A percentile compares a stretch with the other conserved stretches of the same genome.
Evolutionary conservation across 179 eudicot genomes (phyloP).

Genomic region (Beta corolliflora): DNA sequence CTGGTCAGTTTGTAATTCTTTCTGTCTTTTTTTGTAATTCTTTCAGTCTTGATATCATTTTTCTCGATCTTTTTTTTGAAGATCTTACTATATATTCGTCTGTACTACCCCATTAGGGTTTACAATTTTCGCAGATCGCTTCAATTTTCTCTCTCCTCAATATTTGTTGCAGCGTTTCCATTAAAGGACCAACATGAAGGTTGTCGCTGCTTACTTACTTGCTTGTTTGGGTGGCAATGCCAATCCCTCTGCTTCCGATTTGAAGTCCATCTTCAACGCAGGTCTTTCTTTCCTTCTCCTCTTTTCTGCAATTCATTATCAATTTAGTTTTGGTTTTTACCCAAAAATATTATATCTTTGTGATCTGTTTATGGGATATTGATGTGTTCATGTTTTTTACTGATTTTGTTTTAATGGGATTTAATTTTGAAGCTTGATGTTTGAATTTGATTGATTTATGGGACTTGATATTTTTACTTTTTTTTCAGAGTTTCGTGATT

Average conservation of each 20-base stretch:
- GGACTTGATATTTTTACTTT: not conserved
- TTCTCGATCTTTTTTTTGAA: too few species aligned
- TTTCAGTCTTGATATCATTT: too few species aligned
- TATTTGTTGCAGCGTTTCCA: not conserved
- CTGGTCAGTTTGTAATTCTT: too few species aligned
- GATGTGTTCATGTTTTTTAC: not conserved
- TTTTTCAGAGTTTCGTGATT: not conserved
- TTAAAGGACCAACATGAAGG: slow-evolving; percentile 39
- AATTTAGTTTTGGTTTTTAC: too few species aligned
- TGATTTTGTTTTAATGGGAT: not conserved
- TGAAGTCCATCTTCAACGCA: slow-evolving; percentile 47
- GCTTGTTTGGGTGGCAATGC: slow-evolving; percentile 61
- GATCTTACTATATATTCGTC: too few species aligned
- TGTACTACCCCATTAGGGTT: too few species aligned
- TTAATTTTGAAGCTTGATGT: too few species aligned
- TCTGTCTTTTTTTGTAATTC: too few species aligned
- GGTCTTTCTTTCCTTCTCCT: slow-evolving; percentile 30
- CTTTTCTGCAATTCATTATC: too few species aligned
- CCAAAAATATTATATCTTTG: too few species aligned
- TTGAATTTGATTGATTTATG: not conserved
- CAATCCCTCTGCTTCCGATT: slow-evolving; percentile 42
- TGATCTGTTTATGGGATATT: too few species aligned
- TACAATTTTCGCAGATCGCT: slow-evolving; percentile 4
- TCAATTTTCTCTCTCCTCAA: not conserved
- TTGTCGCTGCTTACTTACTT: slow-evolving; percentile 58